Percentiles rank a stretch among this genome's conserved stretches.
Evolutionary conservation across 768 basidiomycete species (phyloP).

Genomic region (Pleurotus eryngii): DNA sequence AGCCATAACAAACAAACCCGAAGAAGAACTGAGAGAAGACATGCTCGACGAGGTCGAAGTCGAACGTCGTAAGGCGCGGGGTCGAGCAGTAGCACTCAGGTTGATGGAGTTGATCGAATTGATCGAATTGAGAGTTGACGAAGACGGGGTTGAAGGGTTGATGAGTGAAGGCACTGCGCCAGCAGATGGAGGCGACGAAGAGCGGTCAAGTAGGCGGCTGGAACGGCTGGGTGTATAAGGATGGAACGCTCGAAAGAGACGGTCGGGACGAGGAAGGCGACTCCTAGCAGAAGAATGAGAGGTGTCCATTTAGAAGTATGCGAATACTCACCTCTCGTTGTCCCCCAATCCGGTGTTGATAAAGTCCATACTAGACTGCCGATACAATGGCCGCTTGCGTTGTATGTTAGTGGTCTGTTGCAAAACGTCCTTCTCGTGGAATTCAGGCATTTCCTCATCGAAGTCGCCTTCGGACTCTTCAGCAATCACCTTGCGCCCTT

Average conservation of each 20-base stretch:
- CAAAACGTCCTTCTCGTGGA: slow-evolving; percentile 35
- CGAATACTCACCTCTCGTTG: slow-evolving; percentile 52
- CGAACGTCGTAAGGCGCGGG: slow-evolving; percentile 40
- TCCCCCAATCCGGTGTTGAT: slow-evolving; percentile 53
- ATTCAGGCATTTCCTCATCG: slow-evolving; percentile 17
- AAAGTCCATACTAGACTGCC: slow-evolving; percentile 88
- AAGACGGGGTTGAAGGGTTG: slow-evolving; percentile 60
- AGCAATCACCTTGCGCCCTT: slow-evolving; percentile 37
- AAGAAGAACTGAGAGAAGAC: slow-evolving; percentile 41
- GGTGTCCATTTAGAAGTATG: slow-evolving; percentile 10
- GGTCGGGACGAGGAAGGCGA: slow-evolving; percentile 64
- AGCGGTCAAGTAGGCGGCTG: slow-evolving; percentile 20
- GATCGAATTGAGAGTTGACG: slow-evolving; percentile 56
- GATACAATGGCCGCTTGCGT: slow-evolving; percentile 58
- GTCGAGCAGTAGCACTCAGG: slow-evolving; percentile 35
- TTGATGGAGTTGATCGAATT: slow-evolving; percentile 40
- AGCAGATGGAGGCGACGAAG: slow-evolving; percentile 39
- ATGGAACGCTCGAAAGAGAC: slow-evolving; percentile 49
- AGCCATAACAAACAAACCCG: slow-evolving; percentile 34
- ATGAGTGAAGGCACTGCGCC: slow-evolving; percentile 39
- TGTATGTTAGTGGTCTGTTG: slow-evolving; percentile 40
- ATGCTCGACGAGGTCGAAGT: slow-evolving; percentile 38
- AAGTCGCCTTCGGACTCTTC: slow-evolving; percentile 39
- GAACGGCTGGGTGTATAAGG: slow-evolving; percentile 52
- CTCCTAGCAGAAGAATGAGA: slow-evolving; percentile 30